Evolutionary conservation across 257 asterid genomes (phyloP).

Genomic region (Primulina huaijiensis): DNA sequence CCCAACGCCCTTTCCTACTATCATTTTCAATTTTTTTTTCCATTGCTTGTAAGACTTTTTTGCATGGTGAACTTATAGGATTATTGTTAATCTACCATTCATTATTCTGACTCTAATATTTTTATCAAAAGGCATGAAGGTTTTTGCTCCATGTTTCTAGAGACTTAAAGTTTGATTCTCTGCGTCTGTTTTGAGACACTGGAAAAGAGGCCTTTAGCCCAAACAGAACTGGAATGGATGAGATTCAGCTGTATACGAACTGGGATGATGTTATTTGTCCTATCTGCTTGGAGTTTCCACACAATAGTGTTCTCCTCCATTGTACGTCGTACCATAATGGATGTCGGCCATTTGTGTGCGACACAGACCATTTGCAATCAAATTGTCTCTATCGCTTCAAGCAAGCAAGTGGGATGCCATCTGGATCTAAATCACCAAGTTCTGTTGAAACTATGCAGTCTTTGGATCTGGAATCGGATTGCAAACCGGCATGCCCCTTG

Average conservation of each 20-base stretch:
- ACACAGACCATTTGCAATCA: slow-evolving; percentile 73
- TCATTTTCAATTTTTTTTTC: too few relatives aligned
- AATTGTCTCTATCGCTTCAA: slow-evolving; percentile 78
- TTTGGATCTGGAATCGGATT: slow-evolving; percentile 33
- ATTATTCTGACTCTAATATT: slow-evolving; percentile 10
- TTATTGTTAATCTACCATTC: background rate
- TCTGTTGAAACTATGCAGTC: slow-evolving; percentile 33
- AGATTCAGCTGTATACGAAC: slow-evolving; percentile 55
- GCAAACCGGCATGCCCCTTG: slow-evolving; percentile 64
- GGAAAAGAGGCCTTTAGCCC: slow-evolving; percentile 30
- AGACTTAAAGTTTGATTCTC: slow-evolving; percentile 29
- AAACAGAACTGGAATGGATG: slow-evolving; percentile 42
- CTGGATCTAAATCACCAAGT: slow-evolving; percentile 35
- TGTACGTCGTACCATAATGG: slow-evolving; percentile 74
- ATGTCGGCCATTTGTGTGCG: slow-evolving; percentile 77
- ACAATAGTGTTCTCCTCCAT: slow-evolving; percentile 77
- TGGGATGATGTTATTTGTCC: slow-evolving; percentile 77
- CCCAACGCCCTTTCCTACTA: too few relatives aligned
- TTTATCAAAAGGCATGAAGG: background rate
- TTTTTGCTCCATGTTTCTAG: slow-evolving; percentile 21
- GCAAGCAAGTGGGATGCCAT: slow-evolving; percentile 52
- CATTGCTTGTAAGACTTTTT: background rate
- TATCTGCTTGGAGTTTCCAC: slow-evolving; percentile 79
- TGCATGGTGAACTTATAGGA: background rate
- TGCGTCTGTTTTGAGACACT: slow-evolving; percentile 24